Evolutionary conservation across 805 yeast species (phyloP), one percentile per base, ranked within the genome.

Genomic region (Lipomyces orientalis): DNA sequence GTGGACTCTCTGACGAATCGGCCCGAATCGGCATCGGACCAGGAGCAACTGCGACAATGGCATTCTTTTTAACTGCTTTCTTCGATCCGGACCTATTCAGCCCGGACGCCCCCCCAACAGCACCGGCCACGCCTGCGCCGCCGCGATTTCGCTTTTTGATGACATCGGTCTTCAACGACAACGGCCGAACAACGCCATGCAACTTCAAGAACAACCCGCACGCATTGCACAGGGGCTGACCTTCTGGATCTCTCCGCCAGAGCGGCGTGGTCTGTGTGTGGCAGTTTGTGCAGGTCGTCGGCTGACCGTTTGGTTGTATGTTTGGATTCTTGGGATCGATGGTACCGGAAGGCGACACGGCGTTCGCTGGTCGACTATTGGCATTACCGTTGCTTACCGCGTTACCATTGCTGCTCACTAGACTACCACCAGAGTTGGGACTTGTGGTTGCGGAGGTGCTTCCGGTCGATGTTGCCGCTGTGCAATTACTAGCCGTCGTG

Each of bases 181-280:
- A 81, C 0, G 99, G 99, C 66, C 98, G 83, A 69, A 91, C 96
- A 2, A 92, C 94, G n/a, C 98, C 98, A 75, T 94, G 98, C 31
- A 94, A 81, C 78, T 94, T 94, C 75, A 91, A 84, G 74, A 94
- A 94, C 68, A 94, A 81, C 0, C 98, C 99, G 81, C 99, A 94
- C 0, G 99, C 98, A 78, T 94, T 94, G 80, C 98, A 94, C 67
- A 94, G 81, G 0, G 97, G 96, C 75, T 91, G 89, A 1, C 98
- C 98, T 67, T 90, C 91, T 0, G 97, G 93, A 74, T 92, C 91
- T 60, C 98, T 83, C 73, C 99, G 83, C 99, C 99, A 94, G 19
- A 94, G 79, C 0, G 99, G 99, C 0, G 99, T 94, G 19, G 96
- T 93, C 70, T 85, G 87, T 0, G 99, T 94, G 75, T 90, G 88